Percentiles rank a stretch among this genome's conserved stretches.
These are phyloP conservation scores for Zoysia matrella DNA, from an alignment of 202 grass and related monocot species.

Conservation along the genomic window DNA sequence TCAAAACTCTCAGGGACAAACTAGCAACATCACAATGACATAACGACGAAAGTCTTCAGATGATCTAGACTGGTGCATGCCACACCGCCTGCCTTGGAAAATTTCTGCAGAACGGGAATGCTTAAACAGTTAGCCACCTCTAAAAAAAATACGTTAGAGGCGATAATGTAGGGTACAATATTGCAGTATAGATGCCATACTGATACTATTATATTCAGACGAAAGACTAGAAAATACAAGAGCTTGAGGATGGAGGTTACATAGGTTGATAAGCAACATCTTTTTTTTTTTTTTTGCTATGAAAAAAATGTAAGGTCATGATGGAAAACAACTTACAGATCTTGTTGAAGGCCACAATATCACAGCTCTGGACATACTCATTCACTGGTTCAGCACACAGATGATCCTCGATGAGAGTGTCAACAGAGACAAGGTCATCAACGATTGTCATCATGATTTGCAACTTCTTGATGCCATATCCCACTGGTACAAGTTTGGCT, in stretches of 20 bases:
- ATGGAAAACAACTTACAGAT: constrained; percentile 34
- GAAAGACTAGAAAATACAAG: not conserved
- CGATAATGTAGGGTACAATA: not conserved
- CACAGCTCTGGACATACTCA: no score
- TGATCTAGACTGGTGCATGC: constrained; percentile 6
- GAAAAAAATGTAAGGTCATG: no score
- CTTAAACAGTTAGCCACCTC: not conserved
- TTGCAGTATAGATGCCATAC: not conserved
- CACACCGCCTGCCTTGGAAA: not conserved
- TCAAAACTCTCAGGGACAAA: constrained; percentile 29
- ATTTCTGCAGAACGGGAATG: constrained; percentile 38
- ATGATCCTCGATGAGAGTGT: constrained; percentile 57
- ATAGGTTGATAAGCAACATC: no score
- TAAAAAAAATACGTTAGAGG: not conserved
- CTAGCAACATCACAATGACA: not conserved
- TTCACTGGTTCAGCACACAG: no score
- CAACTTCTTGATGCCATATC: constrained; percentile 60
- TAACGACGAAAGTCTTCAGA: not conserved
- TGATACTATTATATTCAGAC: not conserved
- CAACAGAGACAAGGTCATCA: constrained; percentile 93
- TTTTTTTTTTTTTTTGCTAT: no score
- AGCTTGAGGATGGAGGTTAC: not conserved
- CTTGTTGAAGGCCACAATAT: constrained; percentile 13
- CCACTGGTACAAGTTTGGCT: no score
- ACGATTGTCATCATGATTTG: constrained; percentile 99